Evolutionary conservation across 2,329 filamentous ascomycete species (phyloP), one percentile per base, ranked within the genome.

Genomic region (Chaetomium sp.): DNA sequence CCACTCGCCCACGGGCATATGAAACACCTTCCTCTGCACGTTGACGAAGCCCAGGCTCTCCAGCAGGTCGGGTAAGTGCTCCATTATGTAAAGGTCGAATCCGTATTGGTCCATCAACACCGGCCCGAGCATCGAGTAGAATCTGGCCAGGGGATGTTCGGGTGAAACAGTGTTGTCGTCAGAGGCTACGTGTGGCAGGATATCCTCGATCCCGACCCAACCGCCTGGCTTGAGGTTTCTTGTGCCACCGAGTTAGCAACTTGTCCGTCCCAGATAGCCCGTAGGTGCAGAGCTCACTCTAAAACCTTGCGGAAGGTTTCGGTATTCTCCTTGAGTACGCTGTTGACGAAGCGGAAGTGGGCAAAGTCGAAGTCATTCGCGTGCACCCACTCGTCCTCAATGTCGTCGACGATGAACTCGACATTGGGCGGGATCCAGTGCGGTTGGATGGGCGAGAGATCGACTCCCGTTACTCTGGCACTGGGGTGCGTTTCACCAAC

Each of bases 311-410:
- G 45, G 9, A 70, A 50, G 3, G 69, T 55, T 1, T n/a, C n/a
- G 0, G 21, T 29, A 13, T 69, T 70, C 70, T 87, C 78, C 57
- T 78, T 81, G 55, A 88, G 79, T 1, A 81, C 79, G 73, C 80
- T 80, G 16, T 83, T 81, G 1, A 83, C 82, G 63, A 85, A 81
- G 3, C 86, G 79, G n/a, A 82, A 80, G 72, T 88, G 86, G 16
- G 87, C 80, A 65, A 84, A 86, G 70, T 89, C 85, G 65, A 85
- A 87, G 63, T 83, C 78, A 63, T 83, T 79, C 16, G 81, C 81
- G 65, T 85, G 81, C 10, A 85, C 73, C 85, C 85, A 88, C 4
- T 81, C 78, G 63, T 75, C 72, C 60, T 87, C 84, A 31, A 83
- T 78, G 67, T 87, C 85, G 64, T 87, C 85, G 12, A 87, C 78